Evolutionary conservation across 108 stramenopile species (phyloP), one percentile per base, ranked within the genome.

Genomic region (Stephanodiscus triporus): DNA sequence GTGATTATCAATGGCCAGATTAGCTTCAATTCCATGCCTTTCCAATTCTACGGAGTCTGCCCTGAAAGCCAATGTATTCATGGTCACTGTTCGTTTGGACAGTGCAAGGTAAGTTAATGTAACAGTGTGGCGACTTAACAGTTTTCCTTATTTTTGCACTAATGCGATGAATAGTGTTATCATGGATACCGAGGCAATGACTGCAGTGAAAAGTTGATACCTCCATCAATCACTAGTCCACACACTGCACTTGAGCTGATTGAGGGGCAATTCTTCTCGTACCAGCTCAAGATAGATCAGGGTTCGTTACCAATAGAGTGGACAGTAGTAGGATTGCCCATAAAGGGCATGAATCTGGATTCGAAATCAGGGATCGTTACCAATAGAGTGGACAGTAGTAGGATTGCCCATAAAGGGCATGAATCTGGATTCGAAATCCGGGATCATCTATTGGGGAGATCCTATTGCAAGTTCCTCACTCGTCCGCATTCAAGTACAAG

Each of bases 1-100:
- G 10, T 74, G n/a, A 17, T 51, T 50, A 30, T 74, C 10, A 49
- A 74, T 58, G 36, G 43, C 16, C 48, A 68, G 58, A 14, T 10
- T 4, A 68, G 66, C 58, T 75, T 51, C 58, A 75, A 75, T 54
- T 59, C 66, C 17, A 57, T 68, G n/a, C 75, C 75, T 7, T 75
- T 75, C 38, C 30, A 23, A 3, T 75, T 75, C 47, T 75, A 68
- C 36, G 75, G 61, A 50, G 11, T 54, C 0, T 75, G 75, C 38
- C 75, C 75, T 59, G 61, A 50, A 30, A 38, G 58, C 36, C 29
- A 68, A 59, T 75, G 75, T 45, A 51, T 68, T 4, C 14, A 75
- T 13, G 75, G 75, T 11, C 68, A 67, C 49, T 75, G 75, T 37
- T 63, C 75, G 0, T 75, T 75, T 75, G 75, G 75, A n/a, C 54